Evolutionary conservation across 2,329 filamentous ascomycete species (phyloP).

Genomic region (Colletotrichum melonis): DNA sequence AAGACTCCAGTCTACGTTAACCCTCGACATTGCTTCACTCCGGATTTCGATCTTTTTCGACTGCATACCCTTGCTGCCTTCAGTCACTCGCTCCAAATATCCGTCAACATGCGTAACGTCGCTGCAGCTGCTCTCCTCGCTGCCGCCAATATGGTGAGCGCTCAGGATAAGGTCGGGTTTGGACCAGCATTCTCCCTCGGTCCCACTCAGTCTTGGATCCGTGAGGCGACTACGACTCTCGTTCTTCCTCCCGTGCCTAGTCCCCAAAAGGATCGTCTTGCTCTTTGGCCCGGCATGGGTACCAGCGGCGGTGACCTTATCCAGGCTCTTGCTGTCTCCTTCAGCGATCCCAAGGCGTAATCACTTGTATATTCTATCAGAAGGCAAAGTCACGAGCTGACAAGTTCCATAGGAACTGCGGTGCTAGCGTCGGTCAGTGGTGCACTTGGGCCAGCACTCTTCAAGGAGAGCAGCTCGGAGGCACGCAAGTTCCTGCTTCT

Average conservation of each 20-base stretch:
- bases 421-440: constrained; percentile 5
- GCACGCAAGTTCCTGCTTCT: not conserved
- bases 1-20: not conserved
- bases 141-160: constrained; percentile 4
- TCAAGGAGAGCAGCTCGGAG: constrained; percentile 9
- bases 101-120: not conserved
- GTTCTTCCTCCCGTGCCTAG: not conserved
- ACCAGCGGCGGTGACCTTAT: constrained; percentile 12
- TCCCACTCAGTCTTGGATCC: constrained; percentile 1
- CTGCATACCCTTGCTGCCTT: not conserved
- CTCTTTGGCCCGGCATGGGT: constrained; percentile 12
- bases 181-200: constrained; percentile 4
- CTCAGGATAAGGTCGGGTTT: constrained; percentile 8
- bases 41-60: not conserved
- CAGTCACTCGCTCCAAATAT: not conserved
- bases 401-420: not conserved
- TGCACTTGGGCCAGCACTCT: constrained; percentile 16
- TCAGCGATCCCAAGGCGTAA: not conserved
- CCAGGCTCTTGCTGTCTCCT: constrained; percentile 12
- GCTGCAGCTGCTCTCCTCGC: not conserved
- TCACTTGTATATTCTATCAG: not conserved
- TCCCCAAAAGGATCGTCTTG: constrained; percentile 11
- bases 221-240: constrained; percentile 12
- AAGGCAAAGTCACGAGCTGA: not conserved
- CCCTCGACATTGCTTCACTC: not conserved